phyloP scores from a whole-genome alignment of 108 stramenopile species.

The Cyclotella kingstonii region DNA sequence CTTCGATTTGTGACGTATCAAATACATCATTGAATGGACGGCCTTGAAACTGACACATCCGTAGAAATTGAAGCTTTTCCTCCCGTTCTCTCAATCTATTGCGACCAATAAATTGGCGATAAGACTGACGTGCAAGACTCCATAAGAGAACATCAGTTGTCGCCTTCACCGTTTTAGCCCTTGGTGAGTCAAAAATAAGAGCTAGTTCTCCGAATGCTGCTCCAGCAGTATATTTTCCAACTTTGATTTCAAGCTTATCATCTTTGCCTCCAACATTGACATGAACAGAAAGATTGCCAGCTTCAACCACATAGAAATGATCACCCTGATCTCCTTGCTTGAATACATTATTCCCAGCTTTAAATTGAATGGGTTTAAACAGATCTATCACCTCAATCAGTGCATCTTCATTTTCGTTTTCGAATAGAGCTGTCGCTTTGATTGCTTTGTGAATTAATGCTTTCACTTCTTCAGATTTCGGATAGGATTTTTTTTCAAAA shows the following conservation, averaged over 20 bases:
- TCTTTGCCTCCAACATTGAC: neutral
- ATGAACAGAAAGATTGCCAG: conserved; percentile 15
- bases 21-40: conserved; percentile 47
- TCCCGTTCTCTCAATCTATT: conserved; percentile 51
- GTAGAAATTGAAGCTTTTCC: conserved; percentile 56
- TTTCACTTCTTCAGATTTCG: conserved; percentile 29
- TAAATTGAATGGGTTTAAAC: conserved; percentile 47
- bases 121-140: conserved; percentile 77
- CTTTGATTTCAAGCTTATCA: conserved; percentile 24
- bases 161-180: conserved; percentile 86
- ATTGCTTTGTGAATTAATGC: conserved; percentile 60
- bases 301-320: conserved; percentile 71
- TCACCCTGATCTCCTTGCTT: conserved; percentile 79
- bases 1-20: conserved; percentile 51
- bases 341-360: conserved; percentile 48
- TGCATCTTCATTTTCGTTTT: conserved; percentile 52
- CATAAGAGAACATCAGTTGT: conserved; percentile 56
- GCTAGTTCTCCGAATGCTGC: conserved; percentile 72
- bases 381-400: conserved; percentile 68
- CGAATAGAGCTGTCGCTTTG: conserved; percentile 63
- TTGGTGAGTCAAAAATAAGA: conserved; percentile 81
- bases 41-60: conserved; percentile 53
- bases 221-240: conserved; percentile 48
- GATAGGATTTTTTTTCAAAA: conserved; percentile 14
- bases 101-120: conserved; percentile 63